These are phyloP conservation scores for Tulasnella sp. DNA, from an alignment of 768 basidiomycete species.

Conservation along the genomic window DNA sequence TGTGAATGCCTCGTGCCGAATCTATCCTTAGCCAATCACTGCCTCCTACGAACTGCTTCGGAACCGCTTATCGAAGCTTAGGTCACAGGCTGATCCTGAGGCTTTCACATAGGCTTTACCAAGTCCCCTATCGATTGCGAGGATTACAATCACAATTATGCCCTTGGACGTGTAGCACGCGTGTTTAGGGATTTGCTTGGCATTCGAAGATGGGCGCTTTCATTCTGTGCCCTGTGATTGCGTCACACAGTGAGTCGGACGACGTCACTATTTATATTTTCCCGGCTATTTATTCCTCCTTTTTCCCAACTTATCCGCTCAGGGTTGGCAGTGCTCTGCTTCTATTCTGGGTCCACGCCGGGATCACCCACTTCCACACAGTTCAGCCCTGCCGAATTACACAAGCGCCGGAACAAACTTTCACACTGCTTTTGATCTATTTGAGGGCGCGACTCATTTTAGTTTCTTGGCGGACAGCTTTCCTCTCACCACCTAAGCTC, in stretches of 20 bases:
- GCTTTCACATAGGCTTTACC: not conserved
- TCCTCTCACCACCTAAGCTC: not conserved
- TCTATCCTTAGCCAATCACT: not conserved
- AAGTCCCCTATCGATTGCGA: not conserved
- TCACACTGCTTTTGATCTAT: not conserved
- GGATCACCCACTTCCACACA: not conserved
- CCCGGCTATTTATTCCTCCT: not conserved
- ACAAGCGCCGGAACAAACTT: not conserved
- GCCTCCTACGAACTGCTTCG: not conserved
- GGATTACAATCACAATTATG: not conserved
- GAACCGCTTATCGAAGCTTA: not conserved
- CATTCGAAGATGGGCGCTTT: not conserved
- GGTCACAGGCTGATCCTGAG: not conserved
- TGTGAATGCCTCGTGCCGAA: not conserved
- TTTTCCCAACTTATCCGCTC: not conserved
- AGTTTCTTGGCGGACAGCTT: not conserved
- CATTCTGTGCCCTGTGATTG: not conserved
- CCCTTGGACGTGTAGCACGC: not conserved
- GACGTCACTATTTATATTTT: not conserved
- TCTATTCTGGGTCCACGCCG: not conserved
- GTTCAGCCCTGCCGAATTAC: not conserved
- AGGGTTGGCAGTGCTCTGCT: not conserved
- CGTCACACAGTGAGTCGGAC: not conserved
- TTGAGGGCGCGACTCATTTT: not conserved
- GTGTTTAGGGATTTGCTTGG: not conserved